Base-by-base conservation (phyloP, 805 yeast genomes). In the Hanseniaspora singularis region DNA sequence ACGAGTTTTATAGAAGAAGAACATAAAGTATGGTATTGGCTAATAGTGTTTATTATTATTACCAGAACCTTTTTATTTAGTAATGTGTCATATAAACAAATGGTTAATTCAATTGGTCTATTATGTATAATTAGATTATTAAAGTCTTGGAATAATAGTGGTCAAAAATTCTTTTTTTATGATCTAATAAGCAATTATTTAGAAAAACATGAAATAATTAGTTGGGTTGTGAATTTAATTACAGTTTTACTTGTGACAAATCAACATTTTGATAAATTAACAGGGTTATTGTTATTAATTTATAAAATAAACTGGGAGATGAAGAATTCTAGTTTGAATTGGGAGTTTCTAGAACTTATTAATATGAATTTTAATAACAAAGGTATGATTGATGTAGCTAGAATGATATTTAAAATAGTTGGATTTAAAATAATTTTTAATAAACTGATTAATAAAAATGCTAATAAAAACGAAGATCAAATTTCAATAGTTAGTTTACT, bases 1-100 rank as follows among this genome's bases (percentile, higher is more conserved):
- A 85, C 94, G 51, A 88, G 95, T 23, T 68, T 88, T 49, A 81
- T 92, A 15, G 98, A 92, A 57, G 98, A 92, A 60, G 98, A 92
- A 58, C 94, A 92, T 58, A 96, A 88, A 58, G 61, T 88, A 15
- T 92, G 98, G 98, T 92, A 94, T 84, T 82, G 85, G 78, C 64
- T 73, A 19, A 59, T 53, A 4, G 53, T 56, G 1, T 38, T 54
- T 14, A 55, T 61, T 32, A 56, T 30, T 44, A 54, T 3, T 49
- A 51, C 18, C 28, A 36, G 15, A 30, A 22, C 9, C 6, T 40
- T 11, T 9, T 32, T 58, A 53, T 47, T 49, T 58, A 3, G 14
- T 52, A 22, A 5, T 22, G 22, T 40, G 10, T 15, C 33, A 7
- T 4, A 16, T 4, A 31, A 15, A 22, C 22, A 28, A 9, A 7